Percentiles rank a stretch among this genome's conserved stretches.
Conservation (phyloP, 371 early-diverging fungal genomes). For the Mycotypha africana region DNA sequence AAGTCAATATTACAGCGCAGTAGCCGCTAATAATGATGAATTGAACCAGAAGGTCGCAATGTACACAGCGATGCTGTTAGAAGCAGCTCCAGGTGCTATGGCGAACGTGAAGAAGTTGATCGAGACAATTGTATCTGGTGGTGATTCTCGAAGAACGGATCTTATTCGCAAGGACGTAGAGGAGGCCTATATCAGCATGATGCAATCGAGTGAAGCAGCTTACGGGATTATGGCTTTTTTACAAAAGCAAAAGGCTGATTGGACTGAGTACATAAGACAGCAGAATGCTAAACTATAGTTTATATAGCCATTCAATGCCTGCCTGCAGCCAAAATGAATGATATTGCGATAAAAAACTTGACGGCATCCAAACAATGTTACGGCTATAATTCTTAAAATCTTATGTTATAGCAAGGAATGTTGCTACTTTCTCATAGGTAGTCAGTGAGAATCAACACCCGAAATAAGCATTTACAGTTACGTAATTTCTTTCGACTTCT, state of each 20-base stretch:
- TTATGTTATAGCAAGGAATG: too few relatives aligned
- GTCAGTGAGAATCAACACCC: too few relatives aligned
- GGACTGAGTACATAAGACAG: too few relatives aligned
- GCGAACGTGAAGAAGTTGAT: constrained; percentile 48
- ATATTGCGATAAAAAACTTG: too few relatives aligned
- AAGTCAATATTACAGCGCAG: constrained; percentile 32
- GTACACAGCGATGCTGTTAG: constrained; percentile 41
- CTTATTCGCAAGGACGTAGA: constrained; percentile 32
- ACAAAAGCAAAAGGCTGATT: constrained; percentile 50
- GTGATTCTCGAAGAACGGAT: constrained; percentile 19
- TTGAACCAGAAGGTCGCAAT: constrained; percentile 38
- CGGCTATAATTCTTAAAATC: too few relatives aligned
- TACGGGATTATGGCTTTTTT: constrained; percentile 60
- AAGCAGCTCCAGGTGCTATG: constrained; percentile 57
- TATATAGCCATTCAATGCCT: too few relatives aligned
- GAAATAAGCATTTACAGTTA: too few relatives aligned
- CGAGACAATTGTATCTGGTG: constrained; percentile 34
- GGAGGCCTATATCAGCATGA: constrained; percentile 53
- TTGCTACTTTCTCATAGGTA: too few relatives aligned
- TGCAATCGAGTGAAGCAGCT: constrained; percentile 63
- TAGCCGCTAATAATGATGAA: constrained; percentile 25
- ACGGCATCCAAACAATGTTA: too few relatives aligned
- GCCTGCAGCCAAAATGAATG: too few relatives aligned
- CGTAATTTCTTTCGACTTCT: too few relatives aligned
- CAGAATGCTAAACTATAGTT: too few relatives aligned